Base-by-base conservation (phyloP, 2,329 filamentous ascomycete species). In the Paraphoma sp. region DNA sequence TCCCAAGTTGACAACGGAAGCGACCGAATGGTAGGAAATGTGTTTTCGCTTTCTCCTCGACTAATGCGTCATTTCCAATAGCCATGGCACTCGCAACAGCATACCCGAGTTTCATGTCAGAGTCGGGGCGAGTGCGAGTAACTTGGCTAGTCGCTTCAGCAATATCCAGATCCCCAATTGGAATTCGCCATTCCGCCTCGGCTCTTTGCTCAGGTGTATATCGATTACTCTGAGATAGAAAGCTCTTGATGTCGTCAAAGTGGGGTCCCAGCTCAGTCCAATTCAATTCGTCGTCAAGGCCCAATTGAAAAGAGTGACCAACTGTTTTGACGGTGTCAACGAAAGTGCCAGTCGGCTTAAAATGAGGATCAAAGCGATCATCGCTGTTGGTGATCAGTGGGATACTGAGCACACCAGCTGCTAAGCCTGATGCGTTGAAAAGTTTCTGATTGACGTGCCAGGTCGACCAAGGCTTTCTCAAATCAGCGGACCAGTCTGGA, bases 131-230 rank as follows among this genome's bases (percentile, higher is more conserved):
- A 6, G 55, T 48, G 6, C 48, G 40, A 5, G 9, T 7, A 3
- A 51, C 18, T 29, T 51, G 40, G 41, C 56, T 48, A 36, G 41
- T 53, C 6, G 30, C n/a, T 9, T 48, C 28, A n/a, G 33, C 23
- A 29, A 49, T n/a, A 29, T 63, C 54, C 31, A 49, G 40, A 33
- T 63, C 60, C 23, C 55, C 57, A 14, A 63, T 45, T 14, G 55
- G 58, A 11, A 61, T 53, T n/a, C 58, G 57, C 57, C 54, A 61
- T 40, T 48, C 30, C 14, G 49, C 60, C 40, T 59, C 50, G 18
- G 44, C 14, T 46, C 53, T 56, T 41, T 59, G 45, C 8, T 18
- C 6, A 14, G 16, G 6, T 31, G 43, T 46, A 45, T 62, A 56
- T 8, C n/a, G 23, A 6, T 11, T n/a, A 14, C 40, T 51, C 28